Conservation (phyloP, 129 eudicot genomes). For the Sambucus nigra region DNA sequence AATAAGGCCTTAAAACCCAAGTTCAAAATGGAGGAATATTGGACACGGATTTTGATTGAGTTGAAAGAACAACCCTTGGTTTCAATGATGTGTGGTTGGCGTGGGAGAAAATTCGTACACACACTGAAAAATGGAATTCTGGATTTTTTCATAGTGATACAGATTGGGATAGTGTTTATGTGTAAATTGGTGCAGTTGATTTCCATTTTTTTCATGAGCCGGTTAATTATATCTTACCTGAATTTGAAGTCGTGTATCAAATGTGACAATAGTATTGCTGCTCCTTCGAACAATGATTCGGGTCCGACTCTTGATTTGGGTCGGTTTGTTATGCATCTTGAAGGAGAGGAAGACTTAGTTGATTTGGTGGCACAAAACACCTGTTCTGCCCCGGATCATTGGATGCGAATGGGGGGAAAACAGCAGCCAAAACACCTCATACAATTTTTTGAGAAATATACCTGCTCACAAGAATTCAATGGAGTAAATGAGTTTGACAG, state of each 20-base stretch:
- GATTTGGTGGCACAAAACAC: slow-evolving; percentile 38
- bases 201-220: slow-evolving; percentile 19
- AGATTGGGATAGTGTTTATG: slow-evolving; percentile 23
- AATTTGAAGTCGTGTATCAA: slow-evolving; percentile 6
- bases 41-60: slow-evolving; percentile 27
- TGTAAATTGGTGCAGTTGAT: slow-evolving; percentile 30
- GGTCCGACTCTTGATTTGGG: slow-evolving; percentile 18
- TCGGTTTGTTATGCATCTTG: slow-evolving; percentile 59
- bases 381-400: slow-evolving; percentile 34
- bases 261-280: slow-evolving; percentile 2
- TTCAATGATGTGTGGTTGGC: slow-evolving; percentile 14
- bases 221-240: slow-evolving; percentile 7
- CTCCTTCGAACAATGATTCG: too few species aligned
- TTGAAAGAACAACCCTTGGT: slow-evolving; percentile 41
- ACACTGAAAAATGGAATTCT: slow-evolving; percentile 21
- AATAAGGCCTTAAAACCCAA: slow-evolving; percentile 9
- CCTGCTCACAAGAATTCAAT: slow-evolving; percentile 18
- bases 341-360: slow-evolving; percentile 66
- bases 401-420: slow-evolving; percentile 44
- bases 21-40: slow-evolving; percentile 41
- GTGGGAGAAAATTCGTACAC: slow-evolving; percentile 30
- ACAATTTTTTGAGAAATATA: slow-evolving; percentile 26
- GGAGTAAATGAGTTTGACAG: too few species aligned
- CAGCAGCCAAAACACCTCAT: slow-evolving; percentile 49
- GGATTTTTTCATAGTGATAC: slow-evolving; percentile 22